Percentiles rank a stretch among this genome's conserved stretches.
Conservation (phyloP, 2,329 filamentous ascomycete genomes). For the Cercospora canescens region DNA sequence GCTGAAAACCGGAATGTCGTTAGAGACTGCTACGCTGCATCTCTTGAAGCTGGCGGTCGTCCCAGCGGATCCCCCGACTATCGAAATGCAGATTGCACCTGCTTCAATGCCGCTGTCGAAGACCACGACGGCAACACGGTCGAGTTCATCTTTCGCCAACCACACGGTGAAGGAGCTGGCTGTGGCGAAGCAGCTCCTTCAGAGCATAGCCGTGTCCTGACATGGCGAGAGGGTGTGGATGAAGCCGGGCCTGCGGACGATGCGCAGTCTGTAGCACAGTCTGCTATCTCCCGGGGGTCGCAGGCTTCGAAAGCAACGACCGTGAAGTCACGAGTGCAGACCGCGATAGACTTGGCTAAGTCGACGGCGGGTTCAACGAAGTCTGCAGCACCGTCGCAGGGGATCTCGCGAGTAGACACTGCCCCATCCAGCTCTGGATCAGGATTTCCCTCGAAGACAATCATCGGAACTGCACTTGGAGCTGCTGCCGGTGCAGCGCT, state of each 20-base stretch:
- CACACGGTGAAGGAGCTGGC: slow-evolving; percentile 36
- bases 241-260: slow-evolving; percentile 25
- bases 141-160: slow-evolving; percentile 66
- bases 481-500: slow-evolving; percentile 75
- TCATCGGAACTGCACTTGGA: slow-evolving; percentile 72
- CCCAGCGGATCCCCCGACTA: slow-evolving; percentile 58
- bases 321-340: slow-evolving; percentile 28
- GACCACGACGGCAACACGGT: slow-evolving; percentile 85
- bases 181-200: slow-evolving; percentile 40
- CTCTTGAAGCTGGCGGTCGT: slow-evolving; percentile 63
- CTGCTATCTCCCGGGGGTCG: slow-evolving; percentile 12
- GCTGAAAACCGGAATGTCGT: slow-evolving; percentile 67
- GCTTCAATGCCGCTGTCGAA: slow-evolving; percentile 64
- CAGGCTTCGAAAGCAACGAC: slow-evolving; percentile 23
- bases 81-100: slow-evolving; percentile 55
- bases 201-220: slow-evolving; percentile 46
- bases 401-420: slow-evolving; percentile 21
- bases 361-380: slow-evolving; percentile 25
- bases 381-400: slow-evolving; percentile 21
- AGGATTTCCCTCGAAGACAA: slow-evolving; percentile 26
- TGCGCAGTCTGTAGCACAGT: slow-evolving; percentile 23
- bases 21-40: slow-evolving; percentile 69
- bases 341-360: slow-evolving; percentile 29
- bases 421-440: slow-evolving; percentile 16
- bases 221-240: slow-evolving; percentile 45